Percentiles rank a stretch among this genome's conserved stretches.
phyloP scores from a whole-genome alignment of 2,329 filamentous ascomycete genomes.

The Boeremia lycopersici region DNA sequence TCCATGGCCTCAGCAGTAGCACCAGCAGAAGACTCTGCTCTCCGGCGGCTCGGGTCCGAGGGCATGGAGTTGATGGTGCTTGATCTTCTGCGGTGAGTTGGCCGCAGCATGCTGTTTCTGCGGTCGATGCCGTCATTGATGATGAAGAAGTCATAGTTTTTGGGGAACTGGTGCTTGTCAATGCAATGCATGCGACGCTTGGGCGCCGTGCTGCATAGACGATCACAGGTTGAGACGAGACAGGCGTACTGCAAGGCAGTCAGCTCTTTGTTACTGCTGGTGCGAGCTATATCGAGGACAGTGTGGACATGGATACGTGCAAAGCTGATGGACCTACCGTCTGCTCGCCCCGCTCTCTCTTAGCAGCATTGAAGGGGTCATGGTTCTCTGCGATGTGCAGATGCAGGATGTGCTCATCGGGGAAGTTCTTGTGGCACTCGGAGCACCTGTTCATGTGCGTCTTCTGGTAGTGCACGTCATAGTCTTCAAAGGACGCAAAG shows the following conservation, averaged over 20 bases:
- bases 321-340: slow-evolving; percentile 64
- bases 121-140: slow-evolving; percentile 90
- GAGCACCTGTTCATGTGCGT: slow-evolving; percentile 83
- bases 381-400: slow-evolving; percentile 92
- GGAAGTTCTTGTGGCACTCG: slow-evolving; percentile 86
- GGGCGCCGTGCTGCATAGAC: slow-evolving; percentile 79
- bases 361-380: slow-evolving; percentile 76
- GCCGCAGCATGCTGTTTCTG: slow-evolving; percentile 73
- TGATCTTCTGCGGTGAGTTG: slow-evolving; percentile 43
- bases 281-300: background rate
- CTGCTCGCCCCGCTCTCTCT: slow-evolving; percentile 80
- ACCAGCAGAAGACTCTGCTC: slow-evolving; percentile 29
- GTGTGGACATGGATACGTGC: background rate
- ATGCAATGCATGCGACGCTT: slow-evolving; percentile 89
- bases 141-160: slow-evolving; percentile 60
- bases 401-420: slow-evolving; percentile 77
- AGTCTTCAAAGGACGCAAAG: slow-evolving; percentile 78
- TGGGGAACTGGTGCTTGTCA: slow-evolving; percentile 92
- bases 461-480: slow-evolving; percentile 84
- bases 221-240: slow-evolving; percentile 86
- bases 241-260: slow-evolving; percentile 71
- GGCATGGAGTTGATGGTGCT: slow-evolving; percentile 29
- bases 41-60: slow-evolving; percentile 13
- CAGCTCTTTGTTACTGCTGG: slow-evolving; percentile 8
- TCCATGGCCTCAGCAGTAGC: slow-evolving; percentile 32